Base-by-base conservation (phyloP, 2,329 filamentous ascomycete genomes). In the Hypoxylon sp. region DNA sequence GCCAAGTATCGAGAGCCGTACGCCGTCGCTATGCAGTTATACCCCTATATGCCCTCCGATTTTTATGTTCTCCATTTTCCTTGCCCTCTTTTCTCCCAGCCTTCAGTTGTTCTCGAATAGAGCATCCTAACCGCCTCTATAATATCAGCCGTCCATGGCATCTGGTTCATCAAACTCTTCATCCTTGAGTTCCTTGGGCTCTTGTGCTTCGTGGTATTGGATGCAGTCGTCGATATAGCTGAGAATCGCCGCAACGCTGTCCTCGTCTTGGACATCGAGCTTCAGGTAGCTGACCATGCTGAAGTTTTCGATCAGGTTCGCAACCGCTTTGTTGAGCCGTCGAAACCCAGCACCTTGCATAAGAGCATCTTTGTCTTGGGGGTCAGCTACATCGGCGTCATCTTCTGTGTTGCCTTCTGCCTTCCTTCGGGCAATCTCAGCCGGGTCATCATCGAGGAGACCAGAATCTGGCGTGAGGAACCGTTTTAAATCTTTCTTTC, bases 231-330 rank as follows among this genome's bases (percentile, higher is more conserved):
- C 87, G 73, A 88, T 79, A 75, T 84, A 86, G 72, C 86, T 87
- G 75, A 87, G 80, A 71, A 89, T 83, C 82, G 83, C 90, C 1
- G 87, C 91, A 3, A 98, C 90, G 76, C 95, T 98, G 75, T 98
- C 94, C 81, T 98, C 95, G 75, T 97, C 91, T 72, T 96, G 92
- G 29, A 91, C 92, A 77, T 98, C 93, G 48, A 98, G 84, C 82
- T 94, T 93, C 63, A 98, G 84, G 78, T 97, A 99, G 52, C 93
- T 97, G 11, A 99, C 93, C 93, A 99, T 97, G 82, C 94, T 97
- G 82, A 98, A 99, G 80, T 93, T 96, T 79, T 98, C 96, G 72
- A 99, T 97, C 71, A 99, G 83, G 58, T 92, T 89, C 0, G 93
- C 96, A 4, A 99, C 95, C 0, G 95, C 95, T 68, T 89, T 88